Evolutionary conservation across 345 rosid genomes (phyloP), one percentile per base, ranked within the genome.

Genomic region (Noccaea bulbosa): DNA sequence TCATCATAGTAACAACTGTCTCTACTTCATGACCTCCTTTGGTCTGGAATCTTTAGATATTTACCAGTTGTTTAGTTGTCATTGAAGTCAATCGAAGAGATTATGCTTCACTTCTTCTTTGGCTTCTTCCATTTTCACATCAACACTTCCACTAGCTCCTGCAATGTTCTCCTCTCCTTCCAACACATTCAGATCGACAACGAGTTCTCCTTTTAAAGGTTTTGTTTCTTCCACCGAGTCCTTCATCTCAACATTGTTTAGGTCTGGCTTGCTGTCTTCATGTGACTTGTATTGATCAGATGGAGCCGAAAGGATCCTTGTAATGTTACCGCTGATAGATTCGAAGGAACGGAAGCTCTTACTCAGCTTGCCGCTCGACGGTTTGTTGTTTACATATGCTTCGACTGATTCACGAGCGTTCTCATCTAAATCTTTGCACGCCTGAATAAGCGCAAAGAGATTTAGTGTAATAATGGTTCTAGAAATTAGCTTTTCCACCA

Each of bases 341-440:
- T 86, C 85, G 35, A 91, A 20, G 2, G 86, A 78, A 35, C 38
- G 73, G 64, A 94, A 86, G 78, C 77, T 72, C 79, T 80, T 82
- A 78, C 74, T 82, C 79, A 86, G 51, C 79, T 79, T 77, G 51
- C 49, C 62, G 73, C 80, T 87, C 0, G 51, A 63, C 2, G 62
- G 73, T 11, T 77, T 64, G 65, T 65, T 72, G 77, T 71, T 71
- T 53, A 72, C 64, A 66, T 37, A 72, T 39, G 84, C 65, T 74
- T 81, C 79, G 32, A 81, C 77, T 34, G 80, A 67, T 64, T 85
- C 92, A 12, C 60, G 78, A 56, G 56, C 82, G 49, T 82, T 81
- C 27, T 86, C 83, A 48, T 84, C 88, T 62, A 92, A 17, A 30
- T 79, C 65, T 56, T 79, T 82, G 80, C 96, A 91, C 74, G 87